phyloP scores from a whole-genome alignment of 345 rosid genomes.

The Citrus inodora region DNA sequence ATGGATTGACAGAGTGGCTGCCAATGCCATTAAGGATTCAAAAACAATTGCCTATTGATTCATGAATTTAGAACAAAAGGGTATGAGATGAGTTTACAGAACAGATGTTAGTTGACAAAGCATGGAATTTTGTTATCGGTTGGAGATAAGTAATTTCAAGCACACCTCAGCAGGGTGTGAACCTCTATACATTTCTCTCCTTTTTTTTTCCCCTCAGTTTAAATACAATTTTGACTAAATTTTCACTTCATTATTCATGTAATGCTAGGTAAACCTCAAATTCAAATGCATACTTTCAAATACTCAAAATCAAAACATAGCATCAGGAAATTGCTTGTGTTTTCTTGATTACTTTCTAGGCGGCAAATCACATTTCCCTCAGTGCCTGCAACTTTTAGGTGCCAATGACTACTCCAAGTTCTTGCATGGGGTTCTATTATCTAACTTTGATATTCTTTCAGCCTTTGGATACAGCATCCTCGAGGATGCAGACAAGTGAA shows the following conservation, averaged over 20 bases:
- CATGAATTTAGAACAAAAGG: not conserved
- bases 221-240: not conserved
- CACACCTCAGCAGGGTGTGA: not conserved
- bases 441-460: conserved; percentile 28
- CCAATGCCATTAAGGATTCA: not conserved
- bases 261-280: not conserved
- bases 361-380: not conserved
- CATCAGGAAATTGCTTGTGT: not conserved
- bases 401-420: not conserved
- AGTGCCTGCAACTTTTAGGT: not conserved
- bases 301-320: not conserved
- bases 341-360: not conserved
- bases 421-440: not conserved
- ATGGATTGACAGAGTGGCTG: not conserved
- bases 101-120: not conserved
- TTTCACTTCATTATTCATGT: not conserved
- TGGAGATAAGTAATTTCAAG: not conserved
- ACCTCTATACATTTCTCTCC: not conserved
- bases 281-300: not conserved
- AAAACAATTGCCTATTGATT: not conserved
- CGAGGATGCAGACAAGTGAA: conserved; percentile 94
- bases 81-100: not conserved
- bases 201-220: not conserved
- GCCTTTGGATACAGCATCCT: conserved; percentile 96
- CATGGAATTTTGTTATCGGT: not conserved